Base-by-base conservation (phyloP, 2,329 filamentous ascomycete species). In the Fusarium sublunatum region DNA sequence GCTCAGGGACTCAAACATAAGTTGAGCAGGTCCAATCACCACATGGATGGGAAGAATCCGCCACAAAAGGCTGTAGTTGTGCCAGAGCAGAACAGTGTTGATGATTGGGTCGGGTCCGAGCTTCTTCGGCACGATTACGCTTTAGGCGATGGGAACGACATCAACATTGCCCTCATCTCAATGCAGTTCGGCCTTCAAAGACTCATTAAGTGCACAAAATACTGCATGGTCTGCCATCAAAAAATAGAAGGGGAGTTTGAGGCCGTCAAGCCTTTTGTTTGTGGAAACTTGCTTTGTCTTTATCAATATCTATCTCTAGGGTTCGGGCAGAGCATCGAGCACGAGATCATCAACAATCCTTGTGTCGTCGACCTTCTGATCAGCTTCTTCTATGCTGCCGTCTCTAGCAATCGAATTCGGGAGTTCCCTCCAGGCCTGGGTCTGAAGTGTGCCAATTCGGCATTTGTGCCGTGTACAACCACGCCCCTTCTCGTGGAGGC, bases 221-320 rank as follows among this genome's bases (percentile, higher is more conserved):
- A 94, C 74, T 97, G 93, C 74, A 83, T 96, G 51, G 88, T 93
- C 24, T 97, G 93, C 70, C 91, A 96, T 74, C 84, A 85, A 65
- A 88, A 83, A 65, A 83, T 91, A 32, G 75, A 84, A 1, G 82
- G 82, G 3, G 83, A 86, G 0, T 88, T 94, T 34, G 86, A 89
- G 68, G 86, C 89, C 2, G 79, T 93, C 58, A 92, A 91, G 66
- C 91, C 91, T 3, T 92, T 90, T 59, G 92, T 97, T 40, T 97
- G 93, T 76, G 85, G 86, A 22, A 83, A 86, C 11, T 80, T 83
- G 2, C 81, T 97, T 4, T 97, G 93, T 70, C 79, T 96, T 5
- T 96, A 91, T 70, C 93, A 97, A 72, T 96, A 95, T 77, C 91
- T 96, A 82, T 83, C 86, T 13, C 81, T 96, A n/a, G 92, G 92